phyloP scores from a whole-genome alignment of 768 basidiomycete genomes.

The Pleurotus tuber-regium region DNA sequence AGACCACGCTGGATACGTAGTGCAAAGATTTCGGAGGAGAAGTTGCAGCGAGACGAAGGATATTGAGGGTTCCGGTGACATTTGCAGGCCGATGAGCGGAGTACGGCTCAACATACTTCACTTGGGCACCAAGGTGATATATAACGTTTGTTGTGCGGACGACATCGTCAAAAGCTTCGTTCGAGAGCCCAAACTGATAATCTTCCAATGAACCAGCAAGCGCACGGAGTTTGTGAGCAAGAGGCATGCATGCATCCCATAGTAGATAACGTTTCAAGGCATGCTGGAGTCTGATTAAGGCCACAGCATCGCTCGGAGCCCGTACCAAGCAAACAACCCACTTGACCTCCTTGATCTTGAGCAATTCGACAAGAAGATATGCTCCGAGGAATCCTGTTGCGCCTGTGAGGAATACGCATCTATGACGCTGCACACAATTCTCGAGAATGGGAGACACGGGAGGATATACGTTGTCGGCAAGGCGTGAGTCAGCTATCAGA shows the following conservation, averaged over 20 bases:
- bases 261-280: neutral
- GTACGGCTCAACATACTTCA: constrained; percentile 10
- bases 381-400: constrained; percentile 9
- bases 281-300: neutral
- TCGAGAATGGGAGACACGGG: neutral
- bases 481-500: neutral
- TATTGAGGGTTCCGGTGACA: constrained; percentile 6
- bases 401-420: constrained; percentile 4
- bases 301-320: neutral
- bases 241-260: neutral
- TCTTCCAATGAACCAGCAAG: neutral
- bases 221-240: neutral
- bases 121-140: constrained; percentile 9
- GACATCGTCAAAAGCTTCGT: neutral
- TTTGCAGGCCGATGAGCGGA: constrained; percentile 8
- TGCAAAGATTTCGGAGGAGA: constrained; percentile 3
- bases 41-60: neutral
- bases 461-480: neutral
- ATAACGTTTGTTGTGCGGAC: neutral
- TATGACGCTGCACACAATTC: neutral
- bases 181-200: neutral
- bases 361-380: neutral
- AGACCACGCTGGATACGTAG: constrained; percentile 3
- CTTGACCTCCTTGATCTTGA: neutral
- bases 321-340: neutral